Conservation (phyloP, 73 alveolate species). For the Effrenium voratum region DNA sequence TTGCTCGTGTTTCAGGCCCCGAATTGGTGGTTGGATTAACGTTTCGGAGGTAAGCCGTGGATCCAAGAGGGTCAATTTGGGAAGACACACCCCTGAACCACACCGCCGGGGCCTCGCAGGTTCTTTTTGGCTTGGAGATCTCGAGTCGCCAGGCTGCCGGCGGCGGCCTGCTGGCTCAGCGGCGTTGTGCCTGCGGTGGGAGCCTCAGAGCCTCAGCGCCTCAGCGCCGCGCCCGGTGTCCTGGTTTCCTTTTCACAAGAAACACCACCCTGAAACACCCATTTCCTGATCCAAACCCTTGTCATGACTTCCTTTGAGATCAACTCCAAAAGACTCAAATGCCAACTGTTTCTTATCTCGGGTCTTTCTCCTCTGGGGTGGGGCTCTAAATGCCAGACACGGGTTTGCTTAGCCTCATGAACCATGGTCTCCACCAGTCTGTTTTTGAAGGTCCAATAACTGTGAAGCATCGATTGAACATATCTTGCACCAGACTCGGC, state of each 20-base stretch:
- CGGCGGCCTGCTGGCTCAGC: constrained; percentile 64
- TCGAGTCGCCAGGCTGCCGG: not conserved
- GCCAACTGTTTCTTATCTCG: too few species aligned
- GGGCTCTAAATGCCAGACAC: too few species aligned
- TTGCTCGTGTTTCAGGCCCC: too few species aligned
- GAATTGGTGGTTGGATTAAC: too few species aligned
- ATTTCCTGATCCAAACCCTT: not conserved
- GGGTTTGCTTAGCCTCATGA: too few species aligned
- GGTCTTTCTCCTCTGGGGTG: too few species aligned
- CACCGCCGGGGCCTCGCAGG: not conserved
- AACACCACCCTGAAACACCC: not conserved
- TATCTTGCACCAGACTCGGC: too few species aligned
- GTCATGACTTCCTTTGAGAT: too few species aligned
- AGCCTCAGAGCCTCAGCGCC: not conserved
- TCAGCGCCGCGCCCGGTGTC: not conserved
- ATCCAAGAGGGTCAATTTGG: not conserved
- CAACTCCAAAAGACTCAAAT: too few species aligned
- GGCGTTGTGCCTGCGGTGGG: constrained; percentile 94
- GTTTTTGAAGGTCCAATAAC: too few species aligned
- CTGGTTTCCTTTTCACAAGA: not conserved
- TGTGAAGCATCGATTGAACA: too few species aligned
- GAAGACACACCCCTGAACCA: not conserved
- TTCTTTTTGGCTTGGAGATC: not conserved
- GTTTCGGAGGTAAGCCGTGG: not conserved
- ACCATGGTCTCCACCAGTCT: too few species aligned